Percentiles rank a stretch among this genome's conserved stretches.
phyloP scores from a whole-genome alignment of 2,329 filamentous ascomycete genomes.

The Aspergillus nomiae region DNA sequence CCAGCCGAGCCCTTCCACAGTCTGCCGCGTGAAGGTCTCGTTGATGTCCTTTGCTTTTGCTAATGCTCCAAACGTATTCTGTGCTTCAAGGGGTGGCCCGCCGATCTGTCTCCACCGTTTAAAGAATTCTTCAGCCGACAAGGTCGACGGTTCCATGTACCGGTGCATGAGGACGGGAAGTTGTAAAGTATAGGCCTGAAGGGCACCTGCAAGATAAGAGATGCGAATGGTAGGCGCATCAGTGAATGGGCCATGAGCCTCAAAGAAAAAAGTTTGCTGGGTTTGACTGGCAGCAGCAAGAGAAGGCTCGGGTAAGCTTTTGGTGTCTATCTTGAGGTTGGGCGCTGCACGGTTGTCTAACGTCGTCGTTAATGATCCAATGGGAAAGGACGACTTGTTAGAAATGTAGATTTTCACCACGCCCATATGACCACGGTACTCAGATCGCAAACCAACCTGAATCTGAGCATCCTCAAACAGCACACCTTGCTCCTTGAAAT shows the following conservation, averaged over 20 bases:
- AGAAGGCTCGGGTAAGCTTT: constrained; percentile 81
- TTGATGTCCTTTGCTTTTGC: constrained; percentile 66
- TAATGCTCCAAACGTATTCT: constrained; percentile 76
- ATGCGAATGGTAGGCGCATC: constrained; percentile 86
- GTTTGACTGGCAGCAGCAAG: constrained; percentile 75
- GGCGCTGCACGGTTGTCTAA: constrained; percentile 68
- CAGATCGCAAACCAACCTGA: constrained; percentile 86
- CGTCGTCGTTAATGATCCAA: constrained; percentile 92
- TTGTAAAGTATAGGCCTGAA: constrained; percentile 90
- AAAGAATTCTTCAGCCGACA: constrained; percentile 93
- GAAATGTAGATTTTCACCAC: constrained; percentile 95
- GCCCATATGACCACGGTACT: constrained; percentile 93
- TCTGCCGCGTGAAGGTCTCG: constrained; percentile 68
- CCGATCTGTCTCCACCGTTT: constrained; percentile 99
- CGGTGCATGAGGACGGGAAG: constrained; percentile 88
- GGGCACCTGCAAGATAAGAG: constrained; percentile 87
- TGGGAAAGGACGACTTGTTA: constrained; percentile 83
- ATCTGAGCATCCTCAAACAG: constrained; percentile 95
- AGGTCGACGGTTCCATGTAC: constrained; percentile 91
- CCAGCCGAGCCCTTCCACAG: constrained; percentile 86
- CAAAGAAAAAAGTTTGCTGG: constrained; percentile 94
- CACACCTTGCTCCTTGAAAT: constrained; percentile 79
- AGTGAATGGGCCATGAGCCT: constrained; percentile 77
- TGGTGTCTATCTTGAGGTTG: constrained; percentile 82
- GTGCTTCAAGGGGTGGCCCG: constrained; percentile 80